Conservation (phyloP, 2,329 filamentous ascomycete species). For the Colletotrichum spinosum region DNA sequence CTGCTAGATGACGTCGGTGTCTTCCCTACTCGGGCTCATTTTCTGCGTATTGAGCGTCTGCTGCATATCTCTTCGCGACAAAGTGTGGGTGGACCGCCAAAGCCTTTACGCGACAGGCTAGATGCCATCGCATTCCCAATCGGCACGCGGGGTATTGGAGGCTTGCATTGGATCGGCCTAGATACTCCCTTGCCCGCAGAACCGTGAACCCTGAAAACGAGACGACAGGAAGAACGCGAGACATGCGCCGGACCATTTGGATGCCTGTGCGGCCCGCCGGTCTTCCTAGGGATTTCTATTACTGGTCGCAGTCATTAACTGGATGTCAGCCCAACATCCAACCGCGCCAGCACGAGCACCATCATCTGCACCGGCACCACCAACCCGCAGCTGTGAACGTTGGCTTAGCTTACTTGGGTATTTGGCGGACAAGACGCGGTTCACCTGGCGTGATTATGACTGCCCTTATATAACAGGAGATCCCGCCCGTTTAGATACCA, state of each 20-base stretch:
- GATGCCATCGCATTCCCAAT: conserved; percentile 28
- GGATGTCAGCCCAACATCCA: conserved; percentile 31
- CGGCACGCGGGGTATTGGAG: conserved; percentile 37
- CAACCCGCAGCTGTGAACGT: too few species aligned
- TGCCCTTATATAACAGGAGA: conserved; percentile 18
- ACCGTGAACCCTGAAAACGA: conserved; percentile 38
- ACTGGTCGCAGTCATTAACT: conserved; percentile 30
- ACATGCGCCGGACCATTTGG: conserved; percentile 34
- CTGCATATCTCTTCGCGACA: conserved; percentile 15
- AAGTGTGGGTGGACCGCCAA: conserved; percentile 28
- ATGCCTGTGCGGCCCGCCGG: conserved; percentile 37
- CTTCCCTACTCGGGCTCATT: conserved; percentile 15
- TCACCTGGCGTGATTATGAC: conserved; percentile 9
- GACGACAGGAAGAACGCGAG: conserved; percentile 30
- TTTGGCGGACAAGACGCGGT: too few species aligned
- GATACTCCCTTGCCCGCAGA: conserved; percentile 32
- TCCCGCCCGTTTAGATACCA: conserved; percentile 14
- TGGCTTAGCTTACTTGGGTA: too few species aligned
- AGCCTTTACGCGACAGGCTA: not conserved
- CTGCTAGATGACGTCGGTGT: conserved; percentile 33
- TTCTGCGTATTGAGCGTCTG: conserved; percentile 24
- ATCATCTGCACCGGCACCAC: too few species aligned
- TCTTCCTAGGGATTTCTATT: conserved; percentile 26
- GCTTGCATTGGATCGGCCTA: conserved; percentile 37
- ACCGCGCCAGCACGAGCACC: conserved; percentile 2